phyloP scores from a whole-genome alignment of 2,329 filamentous ascomycete genomes.

The Xylariales sp. region DNA sequence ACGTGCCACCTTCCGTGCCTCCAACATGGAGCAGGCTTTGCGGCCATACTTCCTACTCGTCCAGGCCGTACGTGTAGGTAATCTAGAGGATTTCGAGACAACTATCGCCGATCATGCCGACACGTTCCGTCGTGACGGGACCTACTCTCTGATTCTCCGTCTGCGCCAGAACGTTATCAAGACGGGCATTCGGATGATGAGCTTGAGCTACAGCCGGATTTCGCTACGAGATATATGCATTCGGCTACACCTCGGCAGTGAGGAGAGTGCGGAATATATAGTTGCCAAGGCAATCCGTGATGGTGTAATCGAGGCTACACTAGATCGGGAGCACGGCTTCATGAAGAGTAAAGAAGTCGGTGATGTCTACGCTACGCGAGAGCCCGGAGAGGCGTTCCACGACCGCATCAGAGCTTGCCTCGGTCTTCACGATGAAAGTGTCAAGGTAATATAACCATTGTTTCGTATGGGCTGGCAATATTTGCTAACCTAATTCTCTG shows the following conservation, averaged over 20 bases:
- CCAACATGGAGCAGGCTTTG: conserved; percentile 85
- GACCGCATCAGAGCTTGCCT: conserved; percentile 94
- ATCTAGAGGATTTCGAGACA: conserved; percentile 91
- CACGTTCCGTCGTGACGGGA: conserved; percentile 91
- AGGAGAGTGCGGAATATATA: conserved; percentile 99
- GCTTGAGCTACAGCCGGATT: conserved; percentile 95
- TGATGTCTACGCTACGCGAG: conserved; percentile 94
- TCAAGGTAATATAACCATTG: conserved; percentile 75
- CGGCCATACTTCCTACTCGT: conserved; percentile 95
- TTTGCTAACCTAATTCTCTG: conserved; percentile 45
- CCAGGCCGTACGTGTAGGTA: conserved; percentile 94
- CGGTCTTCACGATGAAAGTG: conserved; percentile 93
- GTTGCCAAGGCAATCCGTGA: conserved; percentile 98
- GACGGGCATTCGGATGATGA: conserved; percentile 99
- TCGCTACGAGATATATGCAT: conserved; percentile 98
- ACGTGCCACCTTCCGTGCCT: conserved; percentile 90
- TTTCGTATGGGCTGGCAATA: conserved; percentile 4
- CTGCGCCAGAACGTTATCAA: conserved; percentile 99
- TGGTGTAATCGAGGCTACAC: conserved; percentile 93
- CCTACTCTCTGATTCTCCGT: conserved; percentile 93
- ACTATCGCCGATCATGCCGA: conserved; percentile 84
- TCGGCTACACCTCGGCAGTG: conserved; percentile 89
- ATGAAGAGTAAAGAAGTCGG: conserved; percentile 99
- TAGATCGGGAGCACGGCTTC: conserved; percentile 94
- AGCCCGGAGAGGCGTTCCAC: conserved; percentile 97